A percentile compares a stretch with the other conserved stretches of the same genome.
phyloP scores from a whole-genome alignment of 805 yeast genomes.

The Komagataella pastoris region DNA sequence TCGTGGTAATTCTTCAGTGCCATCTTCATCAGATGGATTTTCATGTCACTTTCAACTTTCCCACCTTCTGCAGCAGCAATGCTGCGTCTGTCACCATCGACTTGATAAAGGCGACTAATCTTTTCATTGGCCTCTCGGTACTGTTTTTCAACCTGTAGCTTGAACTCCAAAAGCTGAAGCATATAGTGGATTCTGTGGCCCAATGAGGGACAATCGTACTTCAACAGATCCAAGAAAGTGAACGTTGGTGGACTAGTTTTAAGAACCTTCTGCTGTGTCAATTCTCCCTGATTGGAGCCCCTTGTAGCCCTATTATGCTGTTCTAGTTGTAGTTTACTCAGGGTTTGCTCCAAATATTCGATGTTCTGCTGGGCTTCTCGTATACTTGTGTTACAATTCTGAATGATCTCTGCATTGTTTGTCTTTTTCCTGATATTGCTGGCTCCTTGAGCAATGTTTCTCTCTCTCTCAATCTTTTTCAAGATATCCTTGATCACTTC shows the following conservation, averaged over 20 bases:
- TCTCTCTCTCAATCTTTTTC: constrained; percentile 79
- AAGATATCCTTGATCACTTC: constrained; percentile 40
- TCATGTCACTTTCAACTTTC: constrained; percentile 67
- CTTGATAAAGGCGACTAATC: constrained; percentile 68
- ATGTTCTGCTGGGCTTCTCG: constrained; percentile 87
- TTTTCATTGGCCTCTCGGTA: constrained; percentile 89
- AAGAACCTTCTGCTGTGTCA: constrained; percentile 6
- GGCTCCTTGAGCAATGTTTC: constrained; percentile 80
- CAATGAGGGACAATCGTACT: constrained; percentile 86
- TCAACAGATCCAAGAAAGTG: constrained; percentile 68
- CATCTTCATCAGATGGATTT: constrained; percentile 72
- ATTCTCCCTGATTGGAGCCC: constrained; percentile 3
- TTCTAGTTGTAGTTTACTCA: constrained; percentile 42
- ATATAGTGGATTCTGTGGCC: constrained; percentile 92
- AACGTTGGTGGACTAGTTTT: constrained; percentile 28
- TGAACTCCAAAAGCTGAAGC: constrained; percentile 91
- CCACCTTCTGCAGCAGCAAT: constrained; percentile 87
- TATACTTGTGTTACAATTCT: constrained; percentile 80
- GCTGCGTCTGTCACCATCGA: constrained; percentile 83
- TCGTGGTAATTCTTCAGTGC: constrained; percentile 82
- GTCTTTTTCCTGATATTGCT: constrained; percentile 70
- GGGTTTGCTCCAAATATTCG: constrained; percentile 70
- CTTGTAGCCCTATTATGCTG: constrained; percentile 3
- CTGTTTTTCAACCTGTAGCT: constrained; percentile 87
- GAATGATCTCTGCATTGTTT: constrained; percentile 69